Conservation (phyloP, 257 asterid genomes). For the Ophiorrhiza pumila region DNA sequence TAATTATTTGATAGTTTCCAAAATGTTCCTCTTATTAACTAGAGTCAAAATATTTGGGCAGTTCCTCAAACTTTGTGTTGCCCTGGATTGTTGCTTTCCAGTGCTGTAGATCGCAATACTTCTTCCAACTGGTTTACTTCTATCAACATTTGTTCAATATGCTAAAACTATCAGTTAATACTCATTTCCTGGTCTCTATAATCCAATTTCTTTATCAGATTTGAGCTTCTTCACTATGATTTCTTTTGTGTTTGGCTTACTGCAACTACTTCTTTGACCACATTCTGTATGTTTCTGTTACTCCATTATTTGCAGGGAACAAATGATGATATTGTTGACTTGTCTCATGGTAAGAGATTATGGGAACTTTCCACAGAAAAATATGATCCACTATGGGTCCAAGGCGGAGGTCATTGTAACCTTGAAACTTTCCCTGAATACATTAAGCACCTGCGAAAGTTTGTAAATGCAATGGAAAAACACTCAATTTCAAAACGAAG, state of each 20-base stretch:
- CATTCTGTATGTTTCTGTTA: neutral
- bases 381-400: conserved; percentile 90
- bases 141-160: neutral
- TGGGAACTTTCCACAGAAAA: conserved; percentile 97
- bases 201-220: neutral
- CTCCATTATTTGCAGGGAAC: conserved; percentile 62
- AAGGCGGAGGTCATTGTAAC: conserved; percentile 99
- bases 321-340: conserved; percentile 81
- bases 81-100: neutral
- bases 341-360: conserved; percentile 85
- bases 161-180: neutral
- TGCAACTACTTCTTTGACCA: neutral
- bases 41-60: neutral
- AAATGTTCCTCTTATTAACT: neutral
- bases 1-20: neutral
- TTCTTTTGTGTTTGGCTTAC: neutral
- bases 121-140: neutral
- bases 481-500: conserved; percentile 62
- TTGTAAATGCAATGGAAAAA: conserved; percentile 83
- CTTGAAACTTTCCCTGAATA: conserved; percentile 91
- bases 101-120: neutral
- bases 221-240: neutral
- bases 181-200: neutral
- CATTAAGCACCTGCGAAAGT: conserved; percentile 77
- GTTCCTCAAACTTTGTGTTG: neutral